These are phyloP conservation scores for Saussurea involucrata DNA, from an alignment of 129 eudicot species.

Conservation along the genomic window DNA sequence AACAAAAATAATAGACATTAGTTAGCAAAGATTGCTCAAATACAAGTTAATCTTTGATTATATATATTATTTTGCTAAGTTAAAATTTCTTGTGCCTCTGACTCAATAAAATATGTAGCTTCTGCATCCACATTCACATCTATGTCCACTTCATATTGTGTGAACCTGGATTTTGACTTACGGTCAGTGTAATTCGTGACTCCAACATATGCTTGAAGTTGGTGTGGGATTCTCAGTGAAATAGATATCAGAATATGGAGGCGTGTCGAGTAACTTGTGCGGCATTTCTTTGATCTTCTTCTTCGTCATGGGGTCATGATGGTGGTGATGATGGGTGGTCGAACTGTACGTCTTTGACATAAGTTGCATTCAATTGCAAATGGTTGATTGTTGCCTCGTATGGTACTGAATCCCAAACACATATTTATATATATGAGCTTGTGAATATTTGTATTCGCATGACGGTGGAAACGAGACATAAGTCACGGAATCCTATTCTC, in stretches of 20 bases:
- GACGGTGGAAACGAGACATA: background rate
- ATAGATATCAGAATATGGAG: conserved; percentile 34
- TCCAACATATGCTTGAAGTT: conserved; percentile 9
- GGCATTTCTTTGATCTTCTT: conserved; percentile 19
- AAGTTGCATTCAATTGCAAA: background rate
- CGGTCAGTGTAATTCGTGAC: conserved; percentile 1
- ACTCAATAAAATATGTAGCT: background rate
- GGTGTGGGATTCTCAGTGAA: conserved; percentile 12
- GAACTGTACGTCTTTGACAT: conserved; percentile 14
- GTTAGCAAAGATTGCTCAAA: background rate
- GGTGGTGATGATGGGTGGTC: background rate
- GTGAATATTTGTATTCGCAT: background rate
- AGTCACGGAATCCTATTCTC: background rate
- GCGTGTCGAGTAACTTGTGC: conserved; percentile 25
- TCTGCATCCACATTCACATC: conserved; percentile 9
- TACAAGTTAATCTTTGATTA: conserved; percentile 17
- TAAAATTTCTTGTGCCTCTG: background rate
- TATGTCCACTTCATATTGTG: background rate
- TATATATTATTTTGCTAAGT: conserved; percentile 21
- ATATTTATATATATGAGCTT: background rate
- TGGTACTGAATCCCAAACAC: background rate
- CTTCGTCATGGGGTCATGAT: conserved; percentile 5
- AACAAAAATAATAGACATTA: too few relatives aligned
- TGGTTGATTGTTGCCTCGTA: background rate
- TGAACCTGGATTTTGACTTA: background rate